Conservation (phyloP, 768 basidiomycete genomes). For the Termitomyces eurrhizus region DNA sequence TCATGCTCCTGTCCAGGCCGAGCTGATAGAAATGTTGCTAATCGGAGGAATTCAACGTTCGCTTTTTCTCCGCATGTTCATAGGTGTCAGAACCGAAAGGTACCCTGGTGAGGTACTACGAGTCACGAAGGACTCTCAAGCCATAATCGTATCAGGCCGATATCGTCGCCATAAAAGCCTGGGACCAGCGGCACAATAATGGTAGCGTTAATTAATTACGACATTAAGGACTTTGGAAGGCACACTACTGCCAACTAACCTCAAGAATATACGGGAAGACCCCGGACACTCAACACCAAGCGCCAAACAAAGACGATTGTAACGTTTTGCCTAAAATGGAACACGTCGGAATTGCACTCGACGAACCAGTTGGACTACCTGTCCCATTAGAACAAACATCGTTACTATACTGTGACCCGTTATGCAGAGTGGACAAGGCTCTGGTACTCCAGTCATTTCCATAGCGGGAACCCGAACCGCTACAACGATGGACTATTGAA, state of each 20-base stretch:
- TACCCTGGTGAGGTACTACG: background rate
- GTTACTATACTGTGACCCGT: no score
- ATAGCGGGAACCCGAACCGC: no score
- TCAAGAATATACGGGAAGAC: background rate
- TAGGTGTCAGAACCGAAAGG: background rate
- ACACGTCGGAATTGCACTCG: no score
- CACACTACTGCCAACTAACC: background rate
- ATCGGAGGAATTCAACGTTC: background rate
- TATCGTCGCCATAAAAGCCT: background rate
- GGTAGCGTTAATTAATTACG: background rate
- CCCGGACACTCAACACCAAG: background rate
- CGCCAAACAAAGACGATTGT: background rate
- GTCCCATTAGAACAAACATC: no score
- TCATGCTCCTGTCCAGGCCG: background rate
- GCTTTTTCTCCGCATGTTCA: background rate
- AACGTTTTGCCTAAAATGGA: background rate
- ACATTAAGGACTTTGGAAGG: background rate
- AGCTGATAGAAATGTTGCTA: background rate
- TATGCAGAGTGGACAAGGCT: no score
- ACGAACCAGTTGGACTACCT: no score
- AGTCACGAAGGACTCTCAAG: background rate
- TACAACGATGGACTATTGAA: background rate
- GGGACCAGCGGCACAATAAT: background rate
- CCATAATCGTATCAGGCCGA: background rate
- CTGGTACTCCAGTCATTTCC: no score